phyloP scores from a whole-genome alignment of 1,284 basidiomycete genomes.

The Porogramme epimiltina region DNA sequence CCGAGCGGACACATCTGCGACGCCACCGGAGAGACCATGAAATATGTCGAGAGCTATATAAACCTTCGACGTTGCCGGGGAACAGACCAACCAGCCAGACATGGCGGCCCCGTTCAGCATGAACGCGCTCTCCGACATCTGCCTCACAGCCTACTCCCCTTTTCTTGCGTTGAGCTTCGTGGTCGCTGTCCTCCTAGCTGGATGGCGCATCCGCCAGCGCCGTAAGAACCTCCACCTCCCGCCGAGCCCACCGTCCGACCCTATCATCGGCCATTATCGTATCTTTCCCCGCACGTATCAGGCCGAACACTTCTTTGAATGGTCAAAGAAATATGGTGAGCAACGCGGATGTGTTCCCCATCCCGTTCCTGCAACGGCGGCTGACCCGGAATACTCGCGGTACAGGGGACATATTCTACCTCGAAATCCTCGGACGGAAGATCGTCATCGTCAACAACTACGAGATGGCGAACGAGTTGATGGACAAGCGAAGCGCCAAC shows the following conservation, averaged over 20 bases:
- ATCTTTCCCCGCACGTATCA: slow-evolving; percentile 20
- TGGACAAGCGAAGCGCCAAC: slow-evolving; percentile 38
- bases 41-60: no score
- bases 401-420: slow-evolving; percentile 34
- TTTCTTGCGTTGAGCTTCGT: slow-evolving; percentile 9
- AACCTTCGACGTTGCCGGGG: no score
- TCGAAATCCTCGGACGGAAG: slow-evolving; percentile 33
- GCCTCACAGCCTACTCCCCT: background rate
- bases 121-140: no score
- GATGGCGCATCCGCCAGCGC: slow-evolving; percentile 6
- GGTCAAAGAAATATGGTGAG: slow-evolving; percentile 23
- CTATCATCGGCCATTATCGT: slow-evolving; percentile 23
- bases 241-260: slow-evolving; percentile 23
- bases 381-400: background rate
- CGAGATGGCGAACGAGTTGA: slow-evolving; percentile 36
- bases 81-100: no score
- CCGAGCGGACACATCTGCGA: no score
- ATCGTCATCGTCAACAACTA: slow-evolving; percentile 38
- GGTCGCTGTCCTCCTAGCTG: slow-evolving; percentile 7
- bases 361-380: no score
- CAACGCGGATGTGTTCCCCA: background rate
- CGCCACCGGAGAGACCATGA: no score
- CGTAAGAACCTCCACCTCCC: slow-evolving; percentile 14
- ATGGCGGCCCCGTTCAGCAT: no score
- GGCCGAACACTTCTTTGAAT: slow-evolving; percentile 17